phyloP scores from a whole-genome alignment of 768 basidiomycete genomes.

The Hygrocybe punicea region DNA sequence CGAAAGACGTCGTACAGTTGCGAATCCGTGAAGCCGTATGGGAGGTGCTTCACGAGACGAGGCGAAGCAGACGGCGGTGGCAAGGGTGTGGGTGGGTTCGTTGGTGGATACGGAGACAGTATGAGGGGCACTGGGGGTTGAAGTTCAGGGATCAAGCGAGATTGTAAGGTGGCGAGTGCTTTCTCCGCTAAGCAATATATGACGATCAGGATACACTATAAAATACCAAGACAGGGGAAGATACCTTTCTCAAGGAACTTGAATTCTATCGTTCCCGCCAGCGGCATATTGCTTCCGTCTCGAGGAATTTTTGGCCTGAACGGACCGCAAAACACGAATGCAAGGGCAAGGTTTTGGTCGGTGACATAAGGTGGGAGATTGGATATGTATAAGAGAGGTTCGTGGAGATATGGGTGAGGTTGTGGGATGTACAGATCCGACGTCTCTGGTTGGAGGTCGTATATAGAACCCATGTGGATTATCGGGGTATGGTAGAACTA shows the following conservation, averaged over 20 bases:
- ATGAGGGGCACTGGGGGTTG: conserved; percentile 58
- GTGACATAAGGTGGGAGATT: conserved; percentile 68
- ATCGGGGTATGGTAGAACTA: background rate
- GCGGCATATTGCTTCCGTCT: conserved; percentile 48
- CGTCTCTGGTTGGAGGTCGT: background rate
- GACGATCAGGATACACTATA: background rate
- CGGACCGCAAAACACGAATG: conserved; percentile 72
- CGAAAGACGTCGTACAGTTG: conserved; percentile 83
- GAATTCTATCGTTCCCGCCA: conserved; percentile 81
- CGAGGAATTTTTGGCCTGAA: conserved; percentile 75
- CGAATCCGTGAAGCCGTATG: conserved; percentile 60
- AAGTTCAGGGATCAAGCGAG: conserved; percentile 62
- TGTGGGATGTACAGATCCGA: conserved; percentile 37
- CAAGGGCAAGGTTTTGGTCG: conserved; percentile 72
- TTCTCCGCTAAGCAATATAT: conserved; percentile 65
- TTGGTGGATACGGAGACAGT: conserved; percentile 81
- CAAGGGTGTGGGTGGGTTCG: conserved; percentile 67
- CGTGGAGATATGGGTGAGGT: conserved; percentile 80
- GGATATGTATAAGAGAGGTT: conserved; percentile 78
- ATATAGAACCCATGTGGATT: background rate
- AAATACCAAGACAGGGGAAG: conserved; percentile 9
- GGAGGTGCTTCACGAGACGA: conserved; percentile 82
- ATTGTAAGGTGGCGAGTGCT: conserved; percentile 79
- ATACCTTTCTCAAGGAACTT: conserved; percentile 78
- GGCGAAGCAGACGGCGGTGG: conserved; percentile 76